Conservation (phyloP, 495 filamentous ascomycete species). For the Lasiosphaeria miniovina region DNA sequence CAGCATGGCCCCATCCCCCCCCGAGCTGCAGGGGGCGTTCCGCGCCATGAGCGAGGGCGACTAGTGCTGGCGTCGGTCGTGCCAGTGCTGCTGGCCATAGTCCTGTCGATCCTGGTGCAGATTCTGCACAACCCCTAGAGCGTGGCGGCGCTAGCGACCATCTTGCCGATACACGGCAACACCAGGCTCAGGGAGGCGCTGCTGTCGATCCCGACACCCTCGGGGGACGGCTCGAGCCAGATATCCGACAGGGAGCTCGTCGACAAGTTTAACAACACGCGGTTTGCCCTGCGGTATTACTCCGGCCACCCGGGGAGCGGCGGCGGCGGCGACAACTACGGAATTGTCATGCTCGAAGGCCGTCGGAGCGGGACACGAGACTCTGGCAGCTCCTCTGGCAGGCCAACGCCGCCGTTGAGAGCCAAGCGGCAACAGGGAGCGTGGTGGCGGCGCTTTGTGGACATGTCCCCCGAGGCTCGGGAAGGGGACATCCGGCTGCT, state of each 20-base stretch:
- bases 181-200: neutral
- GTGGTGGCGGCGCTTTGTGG: too few species aligned
- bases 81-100: slow-evolving; percentile 19
- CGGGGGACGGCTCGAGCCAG: neutral
- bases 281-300: too few species aligned
- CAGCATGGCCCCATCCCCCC: slow-evolving; percentile 17
- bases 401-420: too few species aligned
- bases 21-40: neutral
- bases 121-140: slow-evolving; percentile 35
- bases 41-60: neutral
- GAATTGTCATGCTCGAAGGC: too few species aligned
- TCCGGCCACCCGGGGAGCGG: too few species aligned
- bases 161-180: too few species aligned
- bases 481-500: neutral
- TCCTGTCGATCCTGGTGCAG: slow-evolving; percentile 22
- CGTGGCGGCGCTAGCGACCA: slow-evolving; percentile 25
- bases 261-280: neutral
- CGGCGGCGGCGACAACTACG: too few species aligned
- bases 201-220: slow-evolving; percentile 10
- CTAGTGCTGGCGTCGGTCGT: slow-evolving; percentile 3
- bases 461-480: neutral
- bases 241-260: neutral
- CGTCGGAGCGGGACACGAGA: too few species aligned
- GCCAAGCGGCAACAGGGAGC: neutral
- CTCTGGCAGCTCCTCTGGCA: too few species aligned